A percentile compares a stretch with the other conserved stretches of the same genome.
phyloP scores from a whole-genome alignment of 495 filamentous ascomycete genomes.

The Aspergillus hancockii region DNA sequence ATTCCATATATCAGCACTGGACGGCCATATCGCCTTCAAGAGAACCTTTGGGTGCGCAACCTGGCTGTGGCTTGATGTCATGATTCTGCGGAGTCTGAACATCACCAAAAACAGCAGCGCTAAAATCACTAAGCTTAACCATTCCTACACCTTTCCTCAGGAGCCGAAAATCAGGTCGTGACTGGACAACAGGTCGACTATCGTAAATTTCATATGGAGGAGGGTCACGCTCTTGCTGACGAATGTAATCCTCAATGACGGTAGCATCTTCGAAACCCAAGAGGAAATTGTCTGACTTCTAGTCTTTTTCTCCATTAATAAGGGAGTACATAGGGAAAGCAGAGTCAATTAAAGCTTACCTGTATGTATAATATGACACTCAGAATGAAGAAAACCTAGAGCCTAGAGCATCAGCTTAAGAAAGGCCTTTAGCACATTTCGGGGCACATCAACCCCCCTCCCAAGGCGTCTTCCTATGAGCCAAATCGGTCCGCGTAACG shows the following conservation, averaged over 20 bases:
- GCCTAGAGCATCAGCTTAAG: conserved; percentile 32
- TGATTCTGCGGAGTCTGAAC: conserved; percentile 22
- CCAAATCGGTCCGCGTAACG: conserved; percentile 35
- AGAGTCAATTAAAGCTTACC: conserved; percentile 28
- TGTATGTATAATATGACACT: conserved; percentile 39
- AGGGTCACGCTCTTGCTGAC: conserved; percentile 26
- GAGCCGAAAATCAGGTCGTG: conserved; percentile 33
- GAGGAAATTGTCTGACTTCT: conserved; percentile 42
- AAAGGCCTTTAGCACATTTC: conserved; percentile 30
- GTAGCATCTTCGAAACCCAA: conserved; percentile 35
- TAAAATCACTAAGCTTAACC: conserved; percentile 39
- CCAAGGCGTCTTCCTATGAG: conserved; percentile 22
- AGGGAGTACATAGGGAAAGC: neutral
- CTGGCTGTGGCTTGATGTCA: conserved; percentile 33
- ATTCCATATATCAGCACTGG: conserved; percentile 45
- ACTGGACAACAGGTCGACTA: conserved; percentile 26
- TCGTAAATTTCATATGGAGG: conserved; percentile 25
- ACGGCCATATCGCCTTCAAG: conserved; percentile 34
- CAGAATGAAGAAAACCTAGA: conserved; percentile 41
- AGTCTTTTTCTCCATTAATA: conserved; percentile 24
- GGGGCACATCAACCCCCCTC: conserved; percentile 22
- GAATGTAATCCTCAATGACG: conserved; percentile 31
- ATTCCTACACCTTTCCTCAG: conserved; percentile 21
- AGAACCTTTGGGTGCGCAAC: conserved; percentile 37
- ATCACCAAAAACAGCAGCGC: conserved; percentile 31